These are phyloP conservation scores for Cyclotella distinguenda DNA, from an alignment of 108 stramenopile genomes.

Conservation along the genomic window DNA sequence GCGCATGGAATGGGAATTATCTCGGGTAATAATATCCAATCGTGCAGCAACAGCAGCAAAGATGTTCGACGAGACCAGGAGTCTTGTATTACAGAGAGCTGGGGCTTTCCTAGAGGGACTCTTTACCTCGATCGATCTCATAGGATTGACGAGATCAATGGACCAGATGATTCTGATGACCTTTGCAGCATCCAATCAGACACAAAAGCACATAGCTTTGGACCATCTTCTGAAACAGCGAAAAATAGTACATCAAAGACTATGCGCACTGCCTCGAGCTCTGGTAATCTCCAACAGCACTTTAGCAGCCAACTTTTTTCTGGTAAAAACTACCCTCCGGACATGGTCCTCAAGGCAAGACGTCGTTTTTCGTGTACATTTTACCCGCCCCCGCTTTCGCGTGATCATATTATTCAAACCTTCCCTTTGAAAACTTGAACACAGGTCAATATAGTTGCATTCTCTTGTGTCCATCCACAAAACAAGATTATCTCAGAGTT, in stretches of 20 bases:
- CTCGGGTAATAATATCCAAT: not conserved
- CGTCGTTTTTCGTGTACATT: too few species aligned
- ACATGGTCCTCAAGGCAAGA: slow-evolving; percentile 7
- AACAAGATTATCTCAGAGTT: slow-evolving; percentile 58
- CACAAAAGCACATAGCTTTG: not conserved
- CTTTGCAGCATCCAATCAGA: slow-evolving; percentile 3
- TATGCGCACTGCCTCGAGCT: slow-evolving; percentile 11
- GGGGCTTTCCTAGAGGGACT: slow-evolving; percentile 3
- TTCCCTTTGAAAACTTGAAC: not conserved
- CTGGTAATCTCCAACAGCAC: slow-evolving; percentile 24
- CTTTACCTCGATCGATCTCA: not conserved
- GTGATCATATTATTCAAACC: not conserved
- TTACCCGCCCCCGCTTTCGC: not conserved
- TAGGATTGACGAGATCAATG: not conserved
- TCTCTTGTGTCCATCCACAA: slow-evolving; percentile 84
- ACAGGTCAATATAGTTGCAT: slow-evolving; percentile 64
- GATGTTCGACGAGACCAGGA: too few species aligned
- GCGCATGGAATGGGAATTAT: not conserved
- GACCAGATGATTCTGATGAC: not conserved
- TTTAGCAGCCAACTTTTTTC: too few species aligned
- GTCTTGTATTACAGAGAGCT: too few species aligned
- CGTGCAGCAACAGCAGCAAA: too few species aligned
- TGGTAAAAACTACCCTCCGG: not conserved
- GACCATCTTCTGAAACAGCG: not conserved
- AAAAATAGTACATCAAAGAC: not conserved